A percentile compares a stretch with the other conserved stretches of the same genome.
phyloP scores from a whole-genome alignment of 495 filamentous ascomycete species.

The Xylona heveae region DNA sequence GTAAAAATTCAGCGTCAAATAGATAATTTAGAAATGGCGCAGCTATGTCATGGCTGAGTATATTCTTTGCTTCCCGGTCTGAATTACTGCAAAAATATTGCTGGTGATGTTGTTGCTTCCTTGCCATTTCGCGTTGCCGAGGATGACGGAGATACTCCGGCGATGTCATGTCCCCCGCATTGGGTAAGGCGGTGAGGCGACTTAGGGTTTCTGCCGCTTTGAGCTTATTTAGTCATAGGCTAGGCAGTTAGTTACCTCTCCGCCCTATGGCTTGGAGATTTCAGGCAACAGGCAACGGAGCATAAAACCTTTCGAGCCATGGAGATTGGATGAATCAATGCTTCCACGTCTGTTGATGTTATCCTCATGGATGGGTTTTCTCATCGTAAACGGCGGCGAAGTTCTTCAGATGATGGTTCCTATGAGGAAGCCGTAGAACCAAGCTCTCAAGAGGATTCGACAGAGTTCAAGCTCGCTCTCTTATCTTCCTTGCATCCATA shows the following conservation, averaged over 20 bases:
- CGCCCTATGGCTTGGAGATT: too few relatives aligned
- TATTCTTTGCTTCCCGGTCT: not conserved
- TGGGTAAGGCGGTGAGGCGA: too few relatives aligned
- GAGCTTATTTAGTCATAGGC: too few relatives aligned
- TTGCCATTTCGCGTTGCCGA: not conserved
- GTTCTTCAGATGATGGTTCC: conserved; percentile 8
- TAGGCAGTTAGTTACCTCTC: too few relatives aligned
- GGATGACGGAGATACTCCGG: conserved; percentile 1
- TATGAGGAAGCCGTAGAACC: not conserved
- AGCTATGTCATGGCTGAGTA: not conserved
- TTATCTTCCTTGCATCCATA: conserved; percentile 54
- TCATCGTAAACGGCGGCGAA: conserved; percentile 26
- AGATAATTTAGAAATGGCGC: too few relatives aligned
- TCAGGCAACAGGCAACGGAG: too few relatives aligned
- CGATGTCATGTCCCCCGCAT: not conserved
- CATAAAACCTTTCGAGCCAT: too few relatives aligned
- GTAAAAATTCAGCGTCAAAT: too few relatives aligned
- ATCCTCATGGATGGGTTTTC: conserved; percentile 34
- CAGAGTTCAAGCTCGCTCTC: conserved; percentile 72
- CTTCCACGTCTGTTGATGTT: too few relatives aligned
- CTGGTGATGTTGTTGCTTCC: not conserved
- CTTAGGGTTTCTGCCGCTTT: too few relatives aligned
- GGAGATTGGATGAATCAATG: too few relatives aligned
- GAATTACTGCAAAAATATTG: not conserved
- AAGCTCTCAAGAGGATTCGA: conserved; percentile 40